Evolutionary conservation across 352 stramenopile species (phyloP), one percentile per base, ranked within the genome.

Genomic region (Phytopythium chamaehyphon): DNA sequence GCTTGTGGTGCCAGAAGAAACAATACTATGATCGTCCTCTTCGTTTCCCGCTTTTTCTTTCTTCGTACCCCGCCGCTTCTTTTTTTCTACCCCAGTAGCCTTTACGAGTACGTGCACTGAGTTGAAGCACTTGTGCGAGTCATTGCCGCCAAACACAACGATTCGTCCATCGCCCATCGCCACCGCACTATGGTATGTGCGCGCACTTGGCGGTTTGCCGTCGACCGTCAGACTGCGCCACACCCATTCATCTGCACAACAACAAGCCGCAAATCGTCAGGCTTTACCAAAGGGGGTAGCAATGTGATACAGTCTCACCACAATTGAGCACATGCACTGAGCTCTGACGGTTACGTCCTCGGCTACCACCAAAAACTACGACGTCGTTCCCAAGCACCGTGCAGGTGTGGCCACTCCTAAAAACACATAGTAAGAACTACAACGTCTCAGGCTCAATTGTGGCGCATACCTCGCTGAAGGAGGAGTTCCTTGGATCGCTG

Each of bases 141-240:
- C 87, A 61, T 98, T 98, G 21, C 91, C 93, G 39, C 93, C 93
- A 77, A 98, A 97, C 60, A 96, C 85, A 2, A 98, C 77, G 52
- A 98, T 73, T 51, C 75, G 78, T 56, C 88, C 71, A 23, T 64
- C 47, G 2, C 62, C 69, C 5, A 93, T 51, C 15, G 73, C 66
- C 22, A 89, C 68, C 38, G 86, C 88, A 38, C 75, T 94, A 62
- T 98, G 90, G 61, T 98, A 98, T 19, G 90, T 97, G 19, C 91
- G 86, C 19, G 88, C 76, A 33, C 62, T 83, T 14, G 93, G 93
- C 38, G 90, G 68, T 33, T 93, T 90, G 46, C 90, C 91, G 11
- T 94, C 62, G n/a, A 94, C 64, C 59, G 96, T 95, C 18, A 93
- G 65, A 7, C 59, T 71, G 50, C 76, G 90, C 93, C 93, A 98